Conservation (phyloP, 2,329 filamentous ascomycete genomes). For the Nemania diffusa region DNA sequence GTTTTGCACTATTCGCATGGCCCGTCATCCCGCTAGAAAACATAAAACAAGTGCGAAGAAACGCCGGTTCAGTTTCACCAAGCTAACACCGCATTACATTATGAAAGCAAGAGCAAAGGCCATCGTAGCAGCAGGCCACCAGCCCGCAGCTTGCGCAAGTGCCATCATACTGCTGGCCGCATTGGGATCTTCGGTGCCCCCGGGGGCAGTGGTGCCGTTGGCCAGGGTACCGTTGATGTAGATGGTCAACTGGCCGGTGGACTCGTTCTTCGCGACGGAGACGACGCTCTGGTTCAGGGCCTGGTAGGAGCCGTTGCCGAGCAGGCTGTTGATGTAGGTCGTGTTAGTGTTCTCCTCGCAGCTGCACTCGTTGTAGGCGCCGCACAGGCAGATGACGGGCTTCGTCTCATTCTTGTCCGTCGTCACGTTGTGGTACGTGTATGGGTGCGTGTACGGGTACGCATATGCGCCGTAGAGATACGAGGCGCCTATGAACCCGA, state of each 20-base stretch:
- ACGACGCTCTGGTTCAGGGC: constrained; percentile 71
- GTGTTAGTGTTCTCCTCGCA: constrained; percentile 73
- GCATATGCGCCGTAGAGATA: constrained; percentile 62
- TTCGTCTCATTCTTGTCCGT: constrained; percentile 67
- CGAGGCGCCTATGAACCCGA: constrained; percentile 70
- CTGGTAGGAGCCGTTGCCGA: constrained; percentile 72
- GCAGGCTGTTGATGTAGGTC: constrained; percentile 68
- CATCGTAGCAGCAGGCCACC: constrained; percentile 61
- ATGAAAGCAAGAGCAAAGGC: constrained; percentile 58
- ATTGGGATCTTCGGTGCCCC: constrained; percentile 55
- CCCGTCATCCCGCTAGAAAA: background rate
- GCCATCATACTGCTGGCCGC: constrained; percentile 49
- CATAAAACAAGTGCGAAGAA: constrained; percentile 6
- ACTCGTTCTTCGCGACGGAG: constrained; percentile 70
- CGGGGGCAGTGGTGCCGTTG: constrained; percentile 69
- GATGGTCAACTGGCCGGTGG: constrained; percentile 66
- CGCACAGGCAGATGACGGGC: constrained; percentile 71
- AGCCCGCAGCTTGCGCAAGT: constrained; percentile 55
- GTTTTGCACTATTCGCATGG: background rate
- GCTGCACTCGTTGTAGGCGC: constrained; percentile 60
- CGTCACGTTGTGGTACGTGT: constrained; percentile 61
- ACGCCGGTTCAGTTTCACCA: background rate
- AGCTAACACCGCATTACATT: constrained; percentile 43
- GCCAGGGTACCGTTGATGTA: constrained; percentile 80
- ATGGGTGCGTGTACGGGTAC: constrained; percentile 63